Base-by-base conservation (phyloP, 352 stramenopile genomes). In the Phytophthora colocasiae region DNA sequence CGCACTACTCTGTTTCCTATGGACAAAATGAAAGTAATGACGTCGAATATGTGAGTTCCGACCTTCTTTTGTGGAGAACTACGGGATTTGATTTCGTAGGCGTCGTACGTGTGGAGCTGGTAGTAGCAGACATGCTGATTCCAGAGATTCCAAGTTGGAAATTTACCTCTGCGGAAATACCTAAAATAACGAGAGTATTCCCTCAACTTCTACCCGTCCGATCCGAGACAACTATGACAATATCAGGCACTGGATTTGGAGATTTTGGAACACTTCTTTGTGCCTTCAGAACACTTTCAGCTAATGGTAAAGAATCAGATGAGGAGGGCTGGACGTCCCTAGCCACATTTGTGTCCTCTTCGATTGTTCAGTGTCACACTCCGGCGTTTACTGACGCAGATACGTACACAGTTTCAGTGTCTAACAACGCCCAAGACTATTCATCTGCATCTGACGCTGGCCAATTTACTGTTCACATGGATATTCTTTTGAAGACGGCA, bases 371-470 rank as follows among this genome's bases (percentile, higher is more conserved):
- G 12, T 83, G 75, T 26, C 17, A 41, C 9, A 66, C 62, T 6
- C 71, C 71, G 4, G 9, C 2, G 5, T 43, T 71, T n/a, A 43
- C 26, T 39, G 32, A 34, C 2, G 12, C 45, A 45, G 59, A 59
- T 8, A 17, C 27, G 9, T 78, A 74, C 39, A 40, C 39, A 5
- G 43, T 83, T n/a, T 43, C 43, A 29, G 48, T 80, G 19, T 78
- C 75, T 2, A 80, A 76, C 41, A 83, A 80, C 41, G 68, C 31
- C 11, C 55, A 78, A 45, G 56, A 83, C 31, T 67, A 66, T 48
- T 78, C 71, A 0, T 12, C 15, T 1, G 1, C 4, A 26, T 32
- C 29, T 2, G 24, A 51, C 15, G 15, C 26, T 51, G 39, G 49
- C 4, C 7, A 36, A 1, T 43, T 74, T 45, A 49, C n/a, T 10